A percentile compares a stretch with the other conserved stretches of the same genome.
phyloP scores from a whole-genome alignment of 2,329 filamentous ascomycete species.

The Diaporthe caulivora region DNA sequence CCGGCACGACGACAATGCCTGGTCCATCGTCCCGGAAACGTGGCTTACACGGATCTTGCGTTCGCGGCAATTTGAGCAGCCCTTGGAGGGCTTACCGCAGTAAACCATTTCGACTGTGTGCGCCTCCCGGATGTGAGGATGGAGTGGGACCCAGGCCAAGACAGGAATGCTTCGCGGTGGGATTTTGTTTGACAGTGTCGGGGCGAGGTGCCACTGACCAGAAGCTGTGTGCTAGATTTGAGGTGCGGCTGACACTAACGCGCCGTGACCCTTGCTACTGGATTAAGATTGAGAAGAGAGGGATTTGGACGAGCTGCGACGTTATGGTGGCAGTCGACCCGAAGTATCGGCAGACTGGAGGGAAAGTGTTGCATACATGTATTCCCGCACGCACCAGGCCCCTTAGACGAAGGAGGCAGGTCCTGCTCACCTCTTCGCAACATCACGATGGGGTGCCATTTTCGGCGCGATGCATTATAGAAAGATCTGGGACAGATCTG shows the following conservation, averaged over 20 bases:
- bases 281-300: neutral
- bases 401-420: neutral
- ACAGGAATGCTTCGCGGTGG: slow-evolving; percentile 25
- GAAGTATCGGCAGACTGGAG: slow-evolving; percentile 13
- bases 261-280: slow-evolving; percentile 11
- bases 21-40: slow-evolving; percentile 21
- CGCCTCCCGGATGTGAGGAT: slow-evolving; percentile 13
- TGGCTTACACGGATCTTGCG: slow-evolving; percentile 67
- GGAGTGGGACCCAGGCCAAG: slow-evolving; percentile 19
- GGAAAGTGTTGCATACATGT: slow-evolving; percentile 20
- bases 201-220: neutral
- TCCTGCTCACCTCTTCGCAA: slow-evolving; percentile 9
- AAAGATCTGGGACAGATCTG: slow-evolving; percentile 24
- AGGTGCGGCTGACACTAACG: slow-evolving; percentile 9
- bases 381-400: slow-evolving; percentile 5
- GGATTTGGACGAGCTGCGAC: slow-evolving; percentile 10
- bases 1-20: neutral
- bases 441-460: slow-evolving; percentile 25
- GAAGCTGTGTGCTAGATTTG: neutral
- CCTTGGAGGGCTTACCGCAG: slow-evolving; percentile 69
- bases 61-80: slow-evolving; percentile 67
- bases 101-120: slow-evolving; percentile 61
- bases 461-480: slow-evolving; percentile 9
- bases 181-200: slow-evolving; percentile 2
- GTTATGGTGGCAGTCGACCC: slow-evolving; percentile 2